phyloP scores from a whole-genome alignment of 805 yeast species.

The Metschnikowia orientalis region DNA sequence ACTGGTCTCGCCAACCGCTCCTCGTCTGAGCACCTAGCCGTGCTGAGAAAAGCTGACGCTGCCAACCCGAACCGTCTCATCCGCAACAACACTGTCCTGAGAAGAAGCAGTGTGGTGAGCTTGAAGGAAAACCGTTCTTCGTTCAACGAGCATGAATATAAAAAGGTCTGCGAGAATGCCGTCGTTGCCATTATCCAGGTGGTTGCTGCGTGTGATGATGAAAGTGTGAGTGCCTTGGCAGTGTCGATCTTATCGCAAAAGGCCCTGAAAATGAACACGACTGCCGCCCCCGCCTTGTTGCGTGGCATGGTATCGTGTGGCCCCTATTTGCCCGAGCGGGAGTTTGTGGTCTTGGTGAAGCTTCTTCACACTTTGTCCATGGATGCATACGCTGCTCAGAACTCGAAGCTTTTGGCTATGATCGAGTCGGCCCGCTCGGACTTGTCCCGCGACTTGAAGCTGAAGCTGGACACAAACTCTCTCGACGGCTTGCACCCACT shows the following conservation, averaged over 20 bases:
- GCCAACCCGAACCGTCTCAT: conserved; percentile 12
- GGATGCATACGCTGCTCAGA: conserved; percentile 41
- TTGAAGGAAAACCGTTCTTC: conserved; percentile 1
- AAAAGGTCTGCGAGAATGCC: conserved; percentile 56
- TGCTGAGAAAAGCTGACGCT: conserved; percentile 3
- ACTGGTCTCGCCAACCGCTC: conserved; percentile 24
- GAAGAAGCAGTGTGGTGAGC: conserved; percentile 5
- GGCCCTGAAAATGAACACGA: conserved; percentile 44
- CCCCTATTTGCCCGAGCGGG: conserved; percentile 57
- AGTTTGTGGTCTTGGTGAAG: conserved; percentile 59
- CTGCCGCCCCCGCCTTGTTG: conserved; percentile 52
- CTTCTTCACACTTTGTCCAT: conserved; percentile 49
- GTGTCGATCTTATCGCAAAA: conserved; percentile 82
- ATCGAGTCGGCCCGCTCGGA: conserved; percentile 49
- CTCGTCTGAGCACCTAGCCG: conserved; percentile 3
- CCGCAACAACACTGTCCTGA: conserved; percentile 11
- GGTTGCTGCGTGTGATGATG: conserved; percentile 62
- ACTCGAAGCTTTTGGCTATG: conserved; percentile 32
- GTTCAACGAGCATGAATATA: conserved; percentile 29
- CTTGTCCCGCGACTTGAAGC: conserved; percentile 38
- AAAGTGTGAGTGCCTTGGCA: conserved; percentile 69
- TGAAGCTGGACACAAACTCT: conserved; percentile 20
- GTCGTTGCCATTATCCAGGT: conserved; percentile 64
- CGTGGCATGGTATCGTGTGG: conserved; percentile 63
- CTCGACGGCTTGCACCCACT: conserved; percentile 29